Evolutionary conservation across 805 yeast genomes (phyloP).

Genomic region (Isabelozyma rhagii): DNA sequence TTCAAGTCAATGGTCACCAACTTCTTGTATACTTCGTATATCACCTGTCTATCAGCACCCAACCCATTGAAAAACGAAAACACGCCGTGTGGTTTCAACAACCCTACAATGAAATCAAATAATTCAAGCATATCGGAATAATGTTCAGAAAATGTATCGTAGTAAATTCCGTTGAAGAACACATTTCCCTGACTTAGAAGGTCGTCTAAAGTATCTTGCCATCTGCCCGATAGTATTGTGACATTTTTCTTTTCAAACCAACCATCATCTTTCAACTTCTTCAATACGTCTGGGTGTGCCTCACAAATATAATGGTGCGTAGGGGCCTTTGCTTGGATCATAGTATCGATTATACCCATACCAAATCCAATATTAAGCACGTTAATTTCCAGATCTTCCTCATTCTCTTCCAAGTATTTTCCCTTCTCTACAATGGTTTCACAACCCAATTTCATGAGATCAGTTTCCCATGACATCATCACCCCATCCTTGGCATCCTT

Average conservation of each 20-base stretch:
- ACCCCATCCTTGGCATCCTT: slow-evolving; percentile 79
- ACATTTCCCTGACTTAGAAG: slow-evolving; percentile 61
- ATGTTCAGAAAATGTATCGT: slow-evolving; percentile 92
- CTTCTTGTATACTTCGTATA: slow-evolving; percentile 70
- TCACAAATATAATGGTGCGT: slow-evolving; percentile 83
- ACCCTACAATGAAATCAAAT: slow-evolving; percentile 77
- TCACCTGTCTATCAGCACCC: slow-evolving; percentile 43
- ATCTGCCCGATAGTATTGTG: slow-evolving; percentile 76
- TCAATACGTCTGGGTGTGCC: slow-evolving; percentile 89
- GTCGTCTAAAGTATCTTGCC: slow-evolving; percentile 80
- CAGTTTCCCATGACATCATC: slow-evolving; percentile 96
- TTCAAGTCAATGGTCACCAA: slow-evolving; percentile 76
- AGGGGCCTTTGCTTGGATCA: slow-evolving; percentile 61
- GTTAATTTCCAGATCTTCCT: slow-evolving; percentile 37
- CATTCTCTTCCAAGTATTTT: slow-evolving; percentile 25
- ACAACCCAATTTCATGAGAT: slow-evolving; percentile 78
- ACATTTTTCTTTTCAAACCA: slow-evolving; percentile 80
- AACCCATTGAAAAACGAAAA: slow-evolving; percentile 90
- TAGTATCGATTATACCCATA: slow-evolving; percentile 89
- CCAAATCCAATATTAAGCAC: slow-evolving; percentile 92
- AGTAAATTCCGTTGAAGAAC: slow-evolving; percentile 86
- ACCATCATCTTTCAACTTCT: slow-evolving; percentile 65
- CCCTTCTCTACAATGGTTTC: slow-evolving; percentile 58
- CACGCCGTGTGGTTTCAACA: slow-evolving; percentile 75
- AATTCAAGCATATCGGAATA: slow-evolving; percentile 84